These are phyloP conservation scores for Kwoniella mangroviensis DNA, from an alignment of 768 basidiomycete genomes.

Conservation along the genomic window DNA sequence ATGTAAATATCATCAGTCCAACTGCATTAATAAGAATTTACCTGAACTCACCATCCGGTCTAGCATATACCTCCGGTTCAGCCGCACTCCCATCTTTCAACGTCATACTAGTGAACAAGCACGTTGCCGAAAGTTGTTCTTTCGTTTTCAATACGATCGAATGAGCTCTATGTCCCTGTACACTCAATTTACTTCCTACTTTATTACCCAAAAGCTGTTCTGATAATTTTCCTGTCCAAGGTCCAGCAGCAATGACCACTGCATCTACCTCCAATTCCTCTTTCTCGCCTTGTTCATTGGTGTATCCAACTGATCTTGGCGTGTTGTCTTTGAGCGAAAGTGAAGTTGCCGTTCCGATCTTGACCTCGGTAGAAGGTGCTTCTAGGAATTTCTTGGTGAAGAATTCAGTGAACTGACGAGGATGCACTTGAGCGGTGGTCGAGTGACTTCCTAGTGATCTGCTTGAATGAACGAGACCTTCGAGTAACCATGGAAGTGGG, in stretches of 20 bases:
- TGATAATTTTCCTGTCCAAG: slow-evolving; percentile 73
- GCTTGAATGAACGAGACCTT: slow-evolving; percentile 42
- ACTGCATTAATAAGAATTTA: slow-evolving; percentile 29
- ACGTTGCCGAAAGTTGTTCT: slow-evolving; percentile 71
- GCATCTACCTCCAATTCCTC: slow-evolving; percentile 62
- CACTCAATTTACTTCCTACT: slow-evolving; percentile 46
- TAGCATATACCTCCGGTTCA: slow-evolving; percentile 61
- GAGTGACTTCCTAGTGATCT: slow-evolving; percentile 43
- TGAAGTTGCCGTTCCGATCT: slow-evolving; percentile 44
- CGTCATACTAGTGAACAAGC: slow-evolving; percentile 78
- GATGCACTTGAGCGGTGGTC: slow-evolving; percentile 58
- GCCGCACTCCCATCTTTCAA: slow-evolving; percentile 56
- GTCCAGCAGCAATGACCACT: slow-evolving; percentile 79
- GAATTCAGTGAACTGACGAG: slow-evolving; percentile 52
- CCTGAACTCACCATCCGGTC: slow-evolving; percentile 49
- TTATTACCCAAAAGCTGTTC: slow-evolving; percentile 51
- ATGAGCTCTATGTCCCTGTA: slow-evolving; percentile 57
- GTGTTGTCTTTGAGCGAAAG: slow-evolving; percentile 4
- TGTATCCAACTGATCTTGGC: slow-evolving; percentile 11
- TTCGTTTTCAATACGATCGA: slow-evolving; percentile 56
- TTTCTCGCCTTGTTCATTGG: neutral
- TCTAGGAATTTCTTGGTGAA: slow-evolving; percentile 43
- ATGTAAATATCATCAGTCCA: slow-evolving; percentile 47
- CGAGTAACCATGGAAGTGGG: slow-evolving; percentile 49
- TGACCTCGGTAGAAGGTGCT: slow-evolving; percentile 39